These are phyloP conservation scores for Drosera capensis DNA, from an alignment of 148 eudicot genomes.

Conservation along the genomic window DNA sequence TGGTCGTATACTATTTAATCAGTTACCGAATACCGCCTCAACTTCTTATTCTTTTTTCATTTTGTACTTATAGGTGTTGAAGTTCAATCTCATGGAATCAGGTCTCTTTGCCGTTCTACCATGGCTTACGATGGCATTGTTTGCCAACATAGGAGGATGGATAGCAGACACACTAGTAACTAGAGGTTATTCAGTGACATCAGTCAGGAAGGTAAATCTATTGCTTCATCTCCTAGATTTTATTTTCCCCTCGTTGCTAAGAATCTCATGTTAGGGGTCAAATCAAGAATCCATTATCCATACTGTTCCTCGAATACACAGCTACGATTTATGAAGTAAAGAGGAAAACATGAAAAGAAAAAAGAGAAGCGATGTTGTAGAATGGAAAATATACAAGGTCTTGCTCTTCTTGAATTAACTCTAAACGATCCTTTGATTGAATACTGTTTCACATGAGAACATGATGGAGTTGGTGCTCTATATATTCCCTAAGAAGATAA, in stretches of 20 bases:
- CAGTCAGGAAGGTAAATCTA: slow-evolving; percentile 74
- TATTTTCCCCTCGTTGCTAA: neutral
- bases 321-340: too few relatives aligned
- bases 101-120: slow-evolving; percentile 82
- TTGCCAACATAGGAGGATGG: slow-evolving; percentile 97
- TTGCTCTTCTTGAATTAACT: too few relatives aligned
- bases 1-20: neutral
- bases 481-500: too few relatives aligned
- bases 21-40: too few relatives aligned
- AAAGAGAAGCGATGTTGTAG: too few relatives aligned
- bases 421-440: too few relatives aligned
- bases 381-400: too few relatives aligned
- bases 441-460: too few relatives aligned
- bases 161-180: slow-evolving; percentile 89
- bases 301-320: neutral
- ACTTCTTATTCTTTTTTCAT: too few relatives aligned
- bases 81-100: slow-evolving; percentile 91
- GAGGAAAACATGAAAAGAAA: too few relatives aligned
- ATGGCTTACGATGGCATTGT: slow-evolving; percentile 97
- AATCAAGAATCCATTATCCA: too few relatives aligned
- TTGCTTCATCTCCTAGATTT: slow-evolving; percentile 1
- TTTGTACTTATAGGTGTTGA: slow-evolving; percentile 50
- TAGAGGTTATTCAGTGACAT: slow-evolving; percentile 69
- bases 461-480: too few relatives aligned
- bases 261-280: neutral